Evolutionary conservation across 2,329 filamentous ascomycete genomes (phyloP), one percentile per base, ranked within the genome.

Genomic region (Colletotrichum karsti): DNA sequence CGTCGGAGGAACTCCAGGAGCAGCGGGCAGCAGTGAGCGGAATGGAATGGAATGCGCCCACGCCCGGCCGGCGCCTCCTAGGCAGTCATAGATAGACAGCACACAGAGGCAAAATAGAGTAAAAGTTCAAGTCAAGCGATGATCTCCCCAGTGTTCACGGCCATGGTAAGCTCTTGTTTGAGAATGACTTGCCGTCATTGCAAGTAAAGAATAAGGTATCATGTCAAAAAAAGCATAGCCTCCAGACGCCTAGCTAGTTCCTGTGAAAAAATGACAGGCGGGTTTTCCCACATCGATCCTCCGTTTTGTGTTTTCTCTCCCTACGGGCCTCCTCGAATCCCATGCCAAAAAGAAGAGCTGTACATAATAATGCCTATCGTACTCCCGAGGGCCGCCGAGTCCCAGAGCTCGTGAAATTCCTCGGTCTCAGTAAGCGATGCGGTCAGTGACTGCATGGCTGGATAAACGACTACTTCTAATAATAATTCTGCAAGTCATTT

Each of bases 401-500:
- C n/a, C n/a, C n/a, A n/a, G n/a, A n/a, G n/a, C n/a, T n/a, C n/a
- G n/a, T n/a, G n/a, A n/a, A n/a, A n/a, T n/a, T n/a, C n/a, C n/a
- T n/a, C n/a, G n/a, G n/a, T n/a, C n/a, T n/a, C n/a, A n/a, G n/a
- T n/a, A 35, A 35, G 33, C 33, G 33, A 3, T 35, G 33, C 15
- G 33, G 33, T 35, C 4, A 35, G 33, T 12, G 33, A 35, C 10
- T 12, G 33, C 33, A 9, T n/a, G n/a, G n/a, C n/a, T n/a, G n/a
- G n/a, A n/a, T n/a, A n/a, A n/a, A n/a, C n/a, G 4, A 13, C 42
- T 37, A 12, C 37, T 37, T 46, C 55, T 67, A 84, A 68, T 83
- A 84, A 67, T 80, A 81, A 53, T 76, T 82, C 70, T 83, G 80
- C 55, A 84, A 58, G 58, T 83, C 81, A 33, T 76, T 67, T 0